Evolutionary conservation across 2,329 filamentous ascomycete genomes (phyloP).

Genomic region (Onygenales sp.): DNA sequence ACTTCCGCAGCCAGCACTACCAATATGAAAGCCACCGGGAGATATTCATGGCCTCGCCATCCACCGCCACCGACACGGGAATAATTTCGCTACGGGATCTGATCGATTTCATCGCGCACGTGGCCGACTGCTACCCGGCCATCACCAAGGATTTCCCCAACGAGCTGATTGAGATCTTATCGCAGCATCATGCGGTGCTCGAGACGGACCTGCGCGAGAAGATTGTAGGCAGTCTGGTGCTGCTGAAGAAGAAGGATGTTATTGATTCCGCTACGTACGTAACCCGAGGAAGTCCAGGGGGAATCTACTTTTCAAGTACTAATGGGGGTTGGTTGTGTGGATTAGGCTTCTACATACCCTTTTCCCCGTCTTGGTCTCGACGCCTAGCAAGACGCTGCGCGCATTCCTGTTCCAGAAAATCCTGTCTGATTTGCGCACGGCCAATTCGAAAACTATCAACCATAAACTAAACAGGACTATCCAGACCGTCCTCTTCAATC

Average conservation of each 20-base stretch:
- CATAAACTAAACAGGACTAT: constrained; percentile 89
- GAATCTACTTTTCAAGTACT: neutral
- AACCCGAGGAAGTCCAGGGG: neutral
- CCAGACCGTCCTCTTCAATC: constrained; percentile 85
- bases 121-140: constrained; percentile 84
- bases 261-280: constrained; percentile 65
- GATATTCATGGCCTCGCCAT: constrained; percentile 78
- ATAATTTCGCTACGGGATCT: constrained; percentile 80
- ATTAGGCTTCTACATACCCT: constrained; percentile 66
- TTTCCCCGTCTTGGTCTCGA: constrained; percentile 90
- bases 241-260: constrained; percentile 83
- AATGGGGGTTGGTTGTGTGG: neutral
- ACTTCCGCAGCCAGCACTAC: constrained; percentile 78
- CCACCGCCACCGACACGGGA: constrained; percentile 65
- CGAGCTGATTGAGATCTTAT: constrained; percentile 72
- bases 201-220: constrained; percentile 85
- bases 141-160: constrained; percentile 67
- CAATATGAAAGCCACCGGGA: constrained; percentile 88
- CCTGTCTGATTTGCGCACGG: constrained; percentile 75
- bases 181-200: constrained; percentile 70
- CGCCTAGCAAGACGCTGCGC: constrained; percentile 80
- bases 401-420: constrained; percentile 83
- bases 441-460: constrained; percentile 80
- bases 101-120: constrained; percentile 87
- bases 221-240: constrained; percentile 79